phyloP scores from a whole-genome alignment of 2,329 filamentous ascomycete genomes.

The Pseudocercospora eumusae region DNA sequence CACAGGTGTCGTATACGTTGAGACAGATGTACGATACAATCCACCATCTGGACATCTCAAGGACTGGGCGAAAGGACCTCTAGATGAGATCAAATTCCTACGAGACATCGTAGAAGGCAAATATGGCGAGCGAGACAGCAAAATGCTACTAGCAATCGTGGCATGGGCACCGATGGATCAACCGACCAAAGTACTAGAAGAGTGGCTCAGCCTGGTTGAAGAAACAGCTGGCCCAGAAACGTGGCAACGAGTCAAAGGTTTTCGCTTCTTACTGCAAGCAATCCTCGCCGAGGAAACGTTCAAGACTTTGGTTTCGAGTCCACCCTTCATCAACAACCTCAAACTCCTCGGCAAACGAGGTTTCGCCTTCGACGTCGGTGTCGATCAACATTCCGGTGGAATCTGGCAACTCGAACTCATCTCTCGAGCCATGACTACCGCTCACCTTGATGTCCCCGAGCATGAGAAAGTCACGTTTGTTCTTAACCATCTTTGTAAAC shows the following conservation, averaged over 20 bases:
- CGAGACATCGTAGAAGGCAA: constrained; percentile 65
- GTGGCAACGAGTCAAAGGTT: constrained; percentile 72
- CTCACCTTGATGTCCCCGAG: constrained; percentile 63
- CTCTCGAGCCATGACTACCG: constrained; percentile 43
- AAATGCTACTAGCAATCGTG: constrained; percentile 68
- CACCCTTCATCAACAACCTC: constrained; percentile 52
- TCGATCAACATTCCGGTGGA: constrained; percentile 78
- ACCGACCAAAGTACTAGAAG: constrained; percentile 59
- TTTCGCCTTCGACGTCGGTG: constrained; percentile 77
- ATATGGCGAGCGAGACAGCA: constrained; percentile 45
- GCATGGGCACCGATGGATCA: constrained; percentile 83
- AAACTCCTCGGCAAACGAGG: constrained; percentile 58
- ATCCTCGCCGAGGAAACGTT: constrained; percentile 43
- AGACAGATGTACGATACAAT: constrained; percentile 67
- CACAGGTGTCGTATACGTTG: constrained; percentile 77
- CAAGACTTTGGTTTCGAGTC: constrained; percentile 38
- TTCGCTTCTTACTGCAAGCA: constrained; percentile 75
- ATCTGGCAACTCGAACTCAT: constrained; percentile 56
- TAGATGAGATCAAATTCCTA: constrained; percentile 72
- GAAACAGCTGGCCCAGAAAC: constrained; percentile 61
- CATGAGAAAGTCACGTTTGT: constrained; percentile 66
- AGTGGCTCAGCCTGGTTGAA: constrained; percentile 65
- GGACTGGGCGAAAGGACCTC: constrained; percentile 65
- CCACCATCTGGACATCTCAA: constrained; percentile 34
- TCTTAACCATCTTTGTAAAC: constrained; percentile 88